A percentile compares a stretch with the other conserved stretches of the same genome.
Evolutionary conservation across 306 rosid genomes (phyloP).

Genomic region (Quercus dentata): DNA sequence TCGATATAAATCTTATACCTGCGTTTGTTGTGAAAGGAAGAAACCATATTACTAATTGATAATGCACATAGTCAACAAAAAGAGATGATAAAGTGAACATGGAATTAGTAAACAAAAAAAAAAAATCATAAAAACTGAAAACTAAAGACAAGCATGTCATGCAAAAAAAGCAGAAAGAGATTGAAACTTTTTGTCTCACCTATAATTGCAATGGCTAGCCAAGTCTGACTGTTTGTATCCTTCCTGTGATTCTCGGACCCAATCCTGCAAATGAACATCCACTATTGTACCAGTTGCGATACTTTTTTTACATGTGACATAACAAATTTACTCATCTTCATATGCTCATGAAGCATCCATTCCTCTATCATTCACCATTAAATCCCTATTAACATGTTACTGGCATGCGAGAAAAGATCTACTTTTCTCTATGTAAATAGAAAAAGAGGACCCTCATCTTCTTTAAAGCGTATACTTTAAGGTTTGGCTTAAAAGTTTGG

Average conservation of each 20-base stretch:
- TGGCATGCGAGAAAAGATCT: not conserved
- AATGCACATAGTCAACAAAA: not conserved
- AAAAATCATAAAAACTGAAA: not conserved
- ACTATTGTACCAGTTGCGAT: not conserved
- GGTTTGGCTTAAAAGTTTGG: no score
- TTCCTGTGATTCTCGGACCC: slow-evolving; percentile 54
- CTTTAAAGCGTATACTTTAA: not conserved
- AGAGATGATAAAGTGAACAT: not conserved
- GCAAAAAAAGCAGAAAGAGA: not conserved
- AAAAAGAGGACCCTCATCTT: not conserved
- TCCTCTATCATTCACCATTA: not conserved
- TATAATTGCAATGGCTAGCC: slow-evolving; percentile 75
- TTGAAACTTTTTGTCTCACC: slow-evolving; percentile 30
- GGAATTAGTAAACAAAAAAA: not conserved
- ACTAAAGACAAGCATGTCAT: not conserved
- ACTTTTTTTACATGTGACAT: not conserved
- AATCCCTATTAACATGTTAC: not conserved
- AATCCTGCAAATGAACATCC: slow-evolving; percentile 47
- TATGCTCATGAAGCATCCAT: not conserved
- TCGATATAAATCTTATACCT: slow-evolving; percentile 92
- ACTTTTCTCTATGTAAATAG: not conserved
- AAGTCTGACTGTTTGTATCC: slow-evolving; percentile 79
- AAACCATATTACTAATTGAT: not conserved
- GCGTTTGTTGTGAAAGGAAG: slow-evolving; percentile 6
- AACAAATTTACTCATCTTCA: not conserved